phyloP scores from a whole-genome alignment of 2,329 filamentous ascomycete species.

The Colletotrichum aenigma region DNA sequence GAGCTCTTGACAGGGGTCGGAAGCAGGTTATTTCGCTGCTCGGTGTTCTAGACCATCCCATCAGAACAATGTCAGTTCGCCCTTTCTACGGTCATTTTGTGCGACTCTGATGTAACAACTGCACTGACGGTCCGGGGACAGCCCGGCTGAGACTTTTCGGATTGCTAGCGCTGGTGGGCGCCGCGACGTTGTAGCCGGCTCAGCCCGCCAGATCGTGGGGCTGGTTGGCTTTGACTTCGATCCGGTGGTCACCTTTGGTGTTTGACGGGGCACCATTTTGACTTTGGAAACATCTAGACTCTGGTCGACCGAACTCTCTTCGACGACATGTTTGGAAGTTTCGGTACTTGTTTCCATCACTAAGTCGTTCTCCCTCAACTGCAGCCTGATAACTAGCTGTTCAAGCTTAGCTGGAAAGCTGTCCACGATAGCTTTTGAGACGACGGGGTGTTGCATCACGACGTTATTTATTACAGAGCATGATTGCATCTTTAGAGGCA shows the following conservation, averaged over 20 bases:
- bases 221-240: neutral
- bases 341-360: neutral
- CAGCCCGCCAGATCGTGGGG: slow-evolving; percentile 9
- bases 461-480: neutral
- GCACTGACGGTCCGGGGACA: slow-evolving; percentile 12
- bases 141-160: neutral
- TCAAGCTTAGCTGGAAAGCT: neutral
- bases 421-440: neutral
- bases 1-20: slow-evolving; percentile 3
- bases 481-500: neutral
- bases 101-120: slow-evolving; percentile 17
- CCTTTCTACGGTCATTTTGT: neutral
- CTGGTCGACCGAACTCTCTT: neutral
- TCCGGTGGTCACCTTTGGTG: neutral
- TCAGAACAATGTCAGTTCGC: neutral
- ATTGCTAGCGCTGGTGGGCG: neutral
- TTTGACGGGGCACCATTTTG: neutral
- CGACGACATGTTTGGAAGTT: neutral
- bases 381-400: neutral
- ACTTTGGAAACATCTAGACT: neutral
- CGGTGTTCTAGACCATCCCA: neutral
- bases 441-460: neutral
- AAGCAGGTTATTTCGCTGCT: slow-evolving; percentile 14
- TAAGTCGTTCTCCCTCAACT: neutral
- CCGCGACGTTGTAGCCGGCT: slow-evolving; percentile 5